phyloP scores from a whole-genome alignment of 2,329 filamentous ascomycete genomes.

The Ustulina deusta region DNA sequence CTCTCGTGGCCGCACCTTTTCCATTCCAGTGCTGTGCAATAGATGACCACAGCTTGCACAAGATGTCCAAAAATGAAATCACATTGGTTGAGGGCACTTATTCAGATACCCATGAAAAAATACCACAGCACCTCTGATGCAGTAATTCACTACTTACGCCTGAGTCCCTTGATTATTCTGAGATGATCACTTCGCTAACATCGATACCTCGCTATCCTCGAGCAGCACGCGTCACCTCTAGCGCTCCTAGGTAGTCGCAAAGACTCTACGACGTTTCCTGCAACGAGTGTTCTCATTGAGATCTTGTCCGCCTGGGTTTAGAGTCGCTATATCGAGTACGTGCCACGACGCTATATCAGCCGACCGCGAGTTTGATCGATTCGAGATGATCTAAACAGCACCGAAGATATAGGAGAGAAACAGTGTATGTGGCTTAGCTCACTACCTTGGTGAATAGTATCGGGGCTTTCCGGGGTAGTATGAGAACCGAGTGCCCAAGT shows the following conservation, averaged over 20 bases:
- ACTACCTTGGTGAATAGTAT: background rate
- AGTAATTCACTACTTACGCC: background rate
- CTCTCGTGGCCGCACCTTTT: background rate
- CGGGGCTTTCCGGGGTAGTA: background rate
- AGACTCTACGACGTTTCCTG: no score
- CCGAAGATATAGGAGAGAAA: background rate
- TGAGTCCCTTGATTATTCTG: background rate
- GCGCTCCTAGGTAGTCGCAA: no score
- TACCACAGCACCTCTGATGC: background rate
- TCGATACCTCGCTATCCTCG: background rate
- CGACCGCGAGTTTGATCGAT: no score
- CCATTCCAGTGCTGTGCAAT: background rate
- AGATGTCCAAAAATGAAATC: constrained; percentile 26
- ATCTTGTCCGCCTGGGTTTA: no score
- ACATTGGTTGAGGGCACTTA: constrained; percentile 18
- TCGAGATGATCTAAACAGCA: no score
- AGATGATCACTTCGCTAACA: constrained; percentile 1
- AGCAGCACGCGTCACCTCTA: background rate
- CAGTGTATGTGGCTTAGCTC: background rate
- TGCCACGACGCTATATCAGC: background rate
- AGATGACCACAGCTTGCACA: background rate
- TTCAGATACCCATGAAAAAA: constrained; percentile 8
- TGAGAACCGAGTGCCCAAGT: background rate
- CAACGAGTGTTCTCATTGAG: no score
- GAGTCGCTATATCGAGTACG: no score